phyloP scores from a whole-genome alignment of 352 stramenopile species.

The Phytopythium boreale region DNA sequence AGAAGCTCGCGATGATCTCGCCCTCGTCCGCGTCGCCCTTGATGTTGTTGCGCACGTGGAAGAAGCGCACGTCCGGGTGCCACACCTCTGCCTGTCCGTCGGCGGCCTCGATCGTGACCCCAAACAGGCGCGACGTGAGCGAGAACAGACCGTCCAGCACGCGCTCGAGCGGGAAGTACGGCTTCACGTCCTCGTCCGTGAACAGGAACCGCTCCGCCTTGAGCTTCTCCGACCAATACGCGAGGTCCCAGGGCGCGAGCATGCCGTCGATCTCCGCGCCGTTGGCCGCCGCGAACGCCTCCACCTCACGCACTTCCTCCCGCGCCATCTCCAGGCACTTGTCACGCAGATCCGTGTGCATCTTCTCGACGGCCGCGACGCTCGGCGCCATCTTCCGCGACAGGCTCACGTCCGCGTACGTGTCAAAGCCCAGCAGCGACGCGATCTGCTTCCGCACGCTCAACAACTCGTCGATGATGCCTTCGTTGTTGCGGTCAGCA shows the following conservation, averaged over 20 bases:
- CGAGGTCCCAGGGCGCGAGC: constrained; percentile 93
- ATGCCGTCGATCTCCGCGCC: constrained; percentile 42
- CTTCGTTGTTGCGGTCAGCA: constrained; percentile 81
- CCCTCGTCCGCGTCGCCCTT: constrained; percentile 55
- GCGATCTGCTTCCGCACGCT: constrained; percentile 90
- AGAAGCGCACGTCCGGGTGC: constrained; percentile 97
- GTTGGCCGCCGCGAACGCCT: constrained; percentile 76
- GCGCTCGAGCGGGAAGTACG: constrained; percentile 95
- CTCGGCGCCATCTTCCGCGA: constrained; percentile 96
- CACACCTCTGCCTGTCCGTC: constrained; percentile 79
- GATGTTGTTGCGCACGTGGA: constrained; percentile 85
- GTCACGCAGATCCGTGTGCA: constrained; percentile 91
- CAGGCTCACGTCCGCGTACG: constrained; percentile 92
- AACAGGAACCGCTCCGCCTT: constrained; percentile 95
- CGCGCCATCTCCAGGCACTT: constrained; percentile 91
- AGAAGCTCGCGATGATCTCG: constrained; percentile 94
- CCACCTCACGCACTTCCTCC: constrained; percentile 90
- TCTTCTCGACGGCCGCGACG: constrained; percentile 89
- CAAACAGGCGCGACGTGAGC: constrained; percentile 93
- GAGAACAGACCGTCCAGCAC: constrained; percentile 94
- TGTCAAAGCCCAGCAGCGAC: constrained; percentile 91
- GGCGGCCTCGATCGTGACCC: constrained; percentile 89
- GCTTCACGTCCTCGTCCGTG: constrained; percentile 96
- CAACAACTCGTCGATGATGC: constrained; percentile 93
- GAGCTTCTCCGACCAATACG: constrained; percentile 94